These are phyloP conservation scores for Dactylorhiza incarnata DNA, from an alignment of 106 monocot species.

Conservation along the genomic window DNA sequence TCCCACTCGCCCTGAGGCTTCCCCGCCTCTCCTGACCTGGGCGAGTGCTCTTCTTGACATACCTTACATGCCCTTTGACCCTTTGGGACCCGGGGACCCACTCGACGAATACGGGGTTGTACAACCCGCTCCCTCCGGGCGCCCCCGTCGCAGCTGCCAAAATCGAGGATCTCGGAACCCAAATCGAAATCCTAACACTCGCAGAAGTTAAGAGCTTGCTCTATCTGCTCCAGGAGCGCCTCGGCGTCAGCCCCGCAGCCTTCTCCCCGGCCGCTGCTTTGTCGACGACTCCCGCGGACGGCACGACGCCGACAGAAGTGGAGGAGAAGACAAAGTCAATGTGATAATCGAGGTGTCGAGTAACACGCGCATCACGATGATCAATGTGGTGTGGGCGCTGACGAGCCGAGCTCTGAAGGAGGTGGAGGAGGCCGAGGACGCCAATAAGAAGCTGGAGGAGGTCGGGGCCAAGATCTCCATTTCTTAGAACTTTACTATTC, in stretches of 20 bases:
- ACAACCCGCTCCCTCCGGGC: constrained; percentile 1
- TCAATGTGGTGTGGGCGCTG: constrained; percentile 79
- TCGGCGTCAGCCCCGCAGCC: constrained; percentile 49
- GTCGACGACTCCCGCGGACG: constrained; percentile 31
- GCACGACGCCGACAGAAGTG: constrained; percentile 27
- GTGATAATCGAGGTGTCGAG: constrained; percentile 85
- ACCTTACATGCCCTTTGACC: too few relatives aligned
- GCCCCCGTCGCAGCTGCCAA: constrained; percentile 29
- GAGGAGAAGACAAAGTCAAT: constrained; percentile 94
- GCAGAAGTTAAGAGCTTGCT: constrained; percentile 46
- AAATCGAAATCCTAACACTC: constrained; percentile 42
- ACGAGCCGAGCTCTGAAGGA: constrained; percentile 83
- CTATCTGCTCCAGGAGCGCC: constrained; percentile 50
- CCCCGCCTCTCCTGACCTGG: too few relatives aligned
- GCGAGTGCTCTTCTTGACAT: too few relatives aligned
- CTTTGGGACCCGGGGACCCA: too few relatives aligned
- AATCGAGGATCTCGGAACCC: constrained; percentile 35
- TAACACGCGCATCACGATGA: constrained; percentile 65
- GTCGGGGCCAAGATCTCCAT: constrained; percentile 80
- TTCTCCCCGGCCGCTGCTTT: constrained; percentile 38
- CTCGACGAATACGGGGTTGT: too few relatives aligned
- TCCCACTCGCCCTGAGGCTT: too few relatives aligned
- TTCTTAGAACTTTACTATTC: not conserved
- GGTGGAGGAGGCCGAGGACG: constrained; percentile 85
- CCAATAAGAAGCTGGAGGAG: constrained; percentile 94